phyloP scores from a whole-genome alignment of 768 basidiomycete species.

The Amanita pseudoporphyria region DNA sequence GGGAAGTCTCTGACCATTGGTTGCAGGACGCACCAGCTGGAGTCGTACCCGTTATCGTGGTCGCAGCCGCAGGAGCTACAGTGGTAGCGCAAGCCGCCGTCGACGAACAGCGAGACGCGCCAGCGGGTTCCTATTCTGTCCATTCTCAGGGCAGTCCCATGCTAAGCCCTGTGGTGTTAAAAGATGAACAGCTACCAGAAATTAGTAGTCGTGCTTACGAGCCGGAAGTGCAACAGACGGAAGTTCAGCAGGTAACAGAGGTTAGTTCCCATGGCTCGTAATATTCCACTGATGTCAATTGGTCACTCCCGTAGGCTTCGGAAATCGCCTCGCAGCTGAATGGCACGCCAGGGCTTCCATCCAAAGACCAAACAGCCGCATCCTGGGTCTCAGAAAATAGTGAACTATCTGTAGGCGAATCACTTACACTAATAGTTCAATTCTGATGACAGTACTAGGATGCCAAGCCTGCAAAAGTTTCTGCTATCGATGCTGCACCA shows the following conservation, averaged over 20 bases:
- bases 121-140: slow-evolving; percentile 26
- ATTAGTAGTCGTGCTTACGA: not conserved
- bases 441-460: not conserved
- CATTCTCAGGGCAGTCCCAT: slow-evolving; percentile 27
- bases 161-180: slow-evolving; percentile 8
- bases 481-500: not conserved
- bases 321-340: no score
- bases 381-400: no score
- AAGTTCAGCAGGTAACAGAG: not conserved
- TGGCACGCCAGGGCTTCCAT: not conserved
- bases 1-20: not conserved
- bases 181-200: not conserved
- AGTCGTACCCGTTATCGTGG: not conserved
- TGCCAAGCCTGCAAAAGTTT: not conserved
- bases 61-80: not conserved
- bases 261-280: no score
- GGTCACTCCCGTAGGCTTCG: not conserved
- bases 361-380: not conserved
- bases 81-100: no score
- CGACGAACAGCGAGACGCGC: slow-evolving; percentile 7
- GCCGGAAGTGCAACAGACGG: slow-evolving; percentile 1
- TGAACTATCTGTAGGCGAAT: no score
- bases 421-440: no score
- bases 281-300: no score
- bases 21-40: not conserved